phyloP scores from a whole-genome alignment of 345 rosid species.

The Physaria fendleri region DNA sequence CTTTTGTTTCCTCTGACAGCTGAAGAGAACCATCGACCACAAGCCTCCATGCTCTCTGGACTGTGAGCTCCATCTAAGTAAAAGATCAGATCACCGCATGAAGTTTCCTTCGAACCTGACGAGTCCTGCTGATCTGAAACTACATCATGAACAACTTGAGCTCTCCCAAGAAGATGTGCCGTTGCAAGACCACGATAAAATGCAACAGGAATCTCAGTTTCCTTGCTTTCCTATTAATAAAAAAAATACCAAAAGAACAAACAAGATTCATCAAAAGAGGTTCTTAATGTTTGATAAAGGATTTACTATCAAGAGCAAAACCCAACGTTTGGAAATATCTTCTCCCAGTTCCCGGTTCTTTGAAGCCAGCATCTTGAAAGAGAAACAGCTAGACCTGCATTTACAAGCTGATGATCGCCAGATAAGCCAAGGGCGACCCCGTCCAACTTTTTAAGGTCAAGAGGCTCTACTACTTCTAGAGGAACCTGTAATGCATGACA shows the following conservation, averaged over 20 bases:
- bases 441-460: constrained; percentile 40
- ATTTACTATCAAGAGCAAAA: constrained; percentile 2
- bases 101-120: constrained; percentile 23
- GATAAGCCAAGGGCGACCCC: constrained; percentile 61
- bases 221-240: constrained; percentile 33
- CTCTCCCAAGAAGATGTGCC: constrained; percentile 76
- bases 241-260: neutral
- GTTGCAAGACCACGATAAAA: constrained; percentile 79
- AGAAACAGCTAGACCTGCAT: constrained; percentile 89
- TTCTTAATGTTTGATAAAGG: constrained; percentile 2
- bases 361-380: constrained; percentile 80
- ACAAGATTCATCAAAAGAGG: neutral
- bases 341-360: constrained; percentile 65
- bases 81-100: constrained; percentile 61
- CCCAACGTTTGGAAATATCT: constrained; percentile 44
- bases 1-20: constrained; percentile 37
- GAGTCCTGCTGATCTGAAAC: constrained; percentile 30
- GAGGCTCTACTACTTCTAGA: constrained; percentile 54
- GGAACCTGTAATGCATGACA: constrained; percentile 51
- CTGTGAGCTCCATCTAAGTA: constrained; percentile 96
- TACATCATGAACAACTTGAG: constrained; percentile 59
- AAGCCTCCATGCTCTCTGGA: constrained; percentile 92
- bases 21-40: constrained; percentile 76
- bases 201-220: constrained; percentile 44
- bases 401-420: constrained; percentile 78